Base-by-base conservation (phyloP, 192 early-diverging fungal species). In the Mortierella alpina region DNA sequence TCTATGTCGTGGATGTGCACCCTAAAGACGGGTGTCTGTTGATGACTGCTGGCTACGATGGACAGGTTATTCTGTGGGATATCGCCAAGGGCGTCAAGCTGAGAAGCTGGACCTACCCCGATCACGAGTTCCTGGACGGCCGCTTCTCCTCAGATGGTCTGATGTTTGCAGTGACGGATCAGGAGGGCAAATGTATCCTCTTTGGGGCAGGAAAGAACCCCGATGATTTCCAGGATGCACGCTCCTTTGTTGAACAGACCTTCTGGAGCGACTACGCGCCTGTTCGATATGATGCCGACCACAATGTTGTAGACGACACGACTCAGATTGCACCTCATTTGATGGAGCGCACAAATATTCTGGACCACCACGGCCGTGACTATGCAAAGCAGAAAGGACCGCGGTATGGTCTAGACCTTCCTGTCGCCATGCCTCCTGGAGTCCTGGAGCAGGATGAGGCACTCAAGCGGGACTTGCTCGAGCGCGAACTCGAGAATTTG, bases 31-130 rank as follows among this genome's bases (percentile, higher is more conserved):
- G 85, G 10, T 84, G 86, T n/a, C 85, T 94, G 2, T 81, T 95
- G 4, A 78, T 97, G 20, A 92, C 93, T 6, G 95, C 92, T 10
- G 91, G 92, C 4, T 94, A 96, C 80, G 95, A 96, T 68, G 95
- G 95, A 22, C 86, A 88, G 4, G 85, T 95, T 6, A 88, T 95
- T 49, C 64, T 96, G 13, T 97, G 96, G 96, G 90, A 97, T 73
- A 86, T 93, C 15, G 72, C 59, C 2, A 84, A 75, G 3, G 92
- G 93, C 48, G 53, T 63, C 22, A 73, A 89, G 47, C 62, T 93
- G 39, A 88, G 82, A 31, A 54, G 84, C 83, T 83, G 46, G 88
- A 86, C 66, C 73, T 87, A 89, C 22, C 69, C 83, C 63, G 88
- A 91, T 57, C 83, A 84, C 18, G 82, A 79, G 54, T 86, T 94